Evolutionary conservation across 176 grass and related monocot species (phyloP).

Genomic region (Areca catechu): DNA sequence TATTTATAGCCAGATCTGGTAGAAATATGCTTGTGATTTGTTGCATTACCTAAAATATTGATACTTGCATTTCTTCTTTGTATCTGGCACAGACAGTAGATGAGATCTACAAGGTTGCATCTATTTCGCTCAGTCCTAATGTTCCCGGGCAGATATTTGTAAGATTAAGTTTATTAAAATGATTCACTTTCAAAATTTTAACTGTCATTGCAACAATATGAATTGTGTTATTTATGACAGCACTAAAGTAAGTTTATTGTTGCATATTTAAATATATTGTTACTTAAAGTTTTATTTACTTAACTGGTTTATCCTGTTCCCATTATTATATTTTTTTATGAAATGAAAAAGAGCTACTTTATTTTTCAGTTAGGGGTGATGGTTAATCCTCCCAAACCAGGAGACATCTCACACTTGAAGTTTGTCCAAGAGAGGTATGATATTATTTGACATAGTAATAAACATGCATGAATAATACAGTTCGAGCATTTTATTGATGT

Average conservation of each 20-base stretch:
- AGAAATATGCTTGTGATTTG: too few relatives aligned
- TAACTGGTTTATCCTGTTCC: not conserved
- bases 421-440: constrained; percentile 69
- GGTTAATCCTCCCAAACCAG: constrained; percentile 95
- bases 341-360: constrained; percentile 5
- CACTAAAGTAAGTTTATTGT: too few relatives aligned
- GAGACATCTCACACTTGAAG: constrained; percentile 86
- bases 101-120: constrained; percentile 98
- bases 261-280: too few relatives aligned
- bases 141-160: constrained; percentile 97
- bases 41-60: too few relatives aligned
- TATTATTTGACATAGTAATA: too few relatives aligned
- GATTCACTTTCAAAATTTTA: not conserved
- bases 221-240: too few relatives aligned
- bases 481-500: too few relatives aligned
- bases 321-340: constrained; percentile 15
- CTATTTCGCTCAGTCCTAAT: constrained; percentile 79
- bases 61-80: not conserved
- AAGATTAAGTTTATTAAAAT: constrained; percentile 36
- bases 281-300: too few relatives aligned
- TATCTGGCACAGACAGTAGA: constrained; percentile 66
- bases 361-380: constrained; percentile 79
- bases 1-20: too few relatives aligned
- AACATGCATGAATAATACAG: too few relatives aligned
- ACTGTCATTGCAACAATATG: not conserved